Evolutionary conservation across 2,329 filamentous ascomycete genomes (phyloP).

Genomic region (Aspergillus sp.): DNA sequence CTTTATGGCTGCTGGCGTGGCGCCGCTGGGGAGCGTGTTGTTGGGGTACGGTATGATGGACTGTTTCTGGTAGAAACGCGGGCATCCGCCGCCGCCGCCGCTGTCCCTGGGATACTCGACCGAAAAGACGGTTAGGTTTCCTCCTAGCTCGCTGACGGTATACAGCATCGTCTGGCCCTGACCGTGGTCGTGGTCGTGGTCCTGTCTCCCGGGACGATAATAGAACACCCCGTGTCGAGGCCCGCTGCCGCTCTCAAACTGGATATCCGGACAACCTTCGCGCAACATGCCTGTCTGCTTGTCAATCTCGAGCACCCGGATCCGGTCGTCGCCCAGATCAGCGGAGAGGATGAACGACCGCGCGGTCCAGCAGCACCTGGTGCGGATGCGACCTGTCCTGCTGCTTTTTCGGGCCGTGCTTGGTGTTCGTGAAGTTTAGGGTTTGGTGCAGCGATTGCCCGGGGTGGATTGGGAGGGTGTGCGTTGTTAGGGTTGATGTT

Average conservation of each 20-base stretch:
- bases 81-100: slow-evolving; percentile 14
- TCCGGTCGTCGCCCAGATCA: slow-evolving; percentile 57
- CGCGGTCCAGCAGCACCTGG: slow-evolving; percentile 58
- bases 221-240: slow-evolving; percentile 59
- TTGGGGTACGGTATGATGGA: slow-evolving; percentile 20
- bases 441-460: slow-evolving; percentile 24
- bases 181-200: no score
- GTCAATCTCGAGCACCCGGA: slow-evolving; percentile 53
- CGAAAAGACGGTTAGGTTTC: slow-evolving; percentile 43
- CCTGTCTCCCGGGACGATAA: background rate
- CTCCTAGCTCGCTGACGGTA: slow-evolving; percentile 52
- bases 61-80: slow-evolving; percentile 15
- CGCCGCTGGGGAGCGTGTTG: slow-evolving; percentile 17
- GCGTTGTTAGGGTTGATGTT: slow-evolving; percentile 27
- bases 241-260: slow-evolving; percentile 47
- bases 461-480: slow-evolving; percentile 18
- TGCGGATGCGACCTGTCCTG: slow-evolving; percentile 57
- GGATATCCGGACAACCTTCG: slow-evolving; percentile 35
- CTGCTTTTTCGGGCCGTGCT: slow-evolving; percentile 32
- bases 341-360: slow-evolving; percentile 55
- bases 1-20: slow-evolving; percentile 21
- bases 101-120: slow-evolving; percentile 18
- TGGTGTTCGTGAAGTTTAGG: slow-evolving; percentile 33
- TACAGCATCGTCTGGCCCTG: slow-evolving; percentile 20
- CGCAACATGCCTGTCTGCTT: slow-evolving; percentile 35